Evolutionary conservation across 2,329 filamentous ascomycete genomes (phyloP), one percentile per base, ranked within the genome.

Genomic region (Tolypocladium album): DNA sequence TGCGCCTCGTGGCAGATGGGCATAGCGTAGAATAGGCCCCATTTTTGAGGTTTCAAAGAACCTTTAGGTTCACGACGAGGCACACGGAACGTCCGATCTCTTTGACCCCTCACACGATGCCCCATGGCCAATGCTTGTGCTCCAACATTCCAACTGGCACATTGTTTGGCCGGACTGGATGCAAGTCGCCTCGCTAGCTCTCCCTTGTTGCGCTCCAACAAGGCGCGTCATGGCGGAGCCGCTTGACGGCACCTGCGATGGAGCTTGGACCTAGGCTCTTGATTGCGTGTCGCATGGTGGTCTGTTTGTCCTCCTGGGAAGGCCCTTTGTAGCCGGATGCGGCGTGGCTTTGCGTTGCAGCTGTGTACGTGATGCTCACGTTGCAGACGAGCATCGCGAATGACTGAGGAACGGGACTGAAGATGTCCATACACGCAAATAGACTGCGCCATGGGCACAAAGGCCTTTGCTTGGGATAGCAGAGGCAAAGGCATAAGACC

Each of bases 301-400:
- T 60, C 65, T 58, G 42, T 47, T 56, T 59, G 43, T 34, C 47
- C 56, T 45, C 45, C 58, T 56, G 24, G 53, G 56, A 42, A 39
- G 58, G 57, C 34, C 53, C 59, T 66, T 67, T 62, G 63, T 64
- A 56, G 60, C 61, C 60, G 63, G 53, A 65, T 64, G 62, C 58
- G 64, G 64, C 65, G 61, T 60, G 45, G 55, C 55, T 55, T 27
- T 61, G 59, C 40, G 43, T 43, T 31, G 52, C 52, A 65, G 67
- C 67, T 66, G 66, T 64, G 64, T 64, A 47, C 61, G 61, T 67
- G 64, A 63, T 61, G 65, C 62, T 64, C 63, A 62, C 65, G 61
- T 45, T 65, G 60, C 60, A 61, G 61, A 60, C 59, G 34, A 55
- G 38, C 56, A 56, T 60, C 52, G 52, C 56, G 58, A 59, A 61